phyloP scores from a whole-genome alignment of 1,139 yeast genomes.

The Candida pseudoviswanathii region DNA sequence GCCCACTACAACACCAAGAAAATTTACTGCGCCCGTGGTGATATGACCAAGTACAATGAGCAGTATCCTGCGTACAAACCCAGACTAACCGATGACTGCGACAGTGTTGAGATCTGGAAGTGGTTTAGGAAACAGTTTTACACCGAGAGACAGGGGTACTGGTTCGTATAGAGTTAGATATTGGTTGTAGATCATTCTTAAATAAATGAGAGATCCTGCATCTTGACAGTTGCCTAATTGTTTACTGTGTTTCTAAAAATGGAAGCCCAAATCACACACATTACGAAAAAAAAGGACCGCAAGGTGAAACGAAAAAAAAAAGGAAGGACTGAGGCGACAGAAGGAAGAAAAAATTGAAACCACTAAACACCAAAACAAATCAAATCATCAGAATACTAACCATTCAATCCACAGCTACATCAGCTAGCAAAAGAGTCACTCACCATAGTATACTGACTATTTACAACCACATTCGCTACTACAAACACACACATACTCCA shows the following conservation, averaged over 20 bases:
- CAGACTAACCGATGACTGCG: slow-evolving; percentile 35
- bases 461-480: neutral
- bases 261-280: slow-evolving; percentile 2
- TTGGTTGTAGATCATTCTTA: no score
- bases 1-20: slow-evolving; percentile 27
- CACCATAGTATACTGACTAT: neutral
- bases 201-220: neutral
- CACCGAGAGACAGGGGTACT: slow-evolving; percentile 13
- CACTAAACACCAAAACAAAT: neutral
- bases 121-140: slow-evolving; percentile 24
- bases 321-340: no score
- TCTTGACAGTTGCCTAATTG: neutral
- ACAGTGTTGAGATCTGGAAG: slow-evolving; percentile 35
- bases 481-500: neutral
- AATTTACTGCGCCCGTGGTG: slow-evolving; percentile 27
- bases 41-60: slow-evolving; percentile 19
- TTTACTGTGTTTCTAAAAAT: slow-evolving; percentile 3
- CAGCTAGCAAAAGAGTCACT: neutral
- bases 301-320: neutral
- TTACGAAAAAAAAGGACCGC: neutral
- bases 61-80: slow-evolving; percentile 32
- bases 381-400: neutral
- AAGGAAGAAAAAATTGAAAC: neutral
- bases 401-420: no score
- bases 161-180: slow-evolving; percentile 16